Base-by-base conservation (phyloP, 2,329 filamentous ascomycete genomes). In the Aspergillus calidoustus region DNA sequence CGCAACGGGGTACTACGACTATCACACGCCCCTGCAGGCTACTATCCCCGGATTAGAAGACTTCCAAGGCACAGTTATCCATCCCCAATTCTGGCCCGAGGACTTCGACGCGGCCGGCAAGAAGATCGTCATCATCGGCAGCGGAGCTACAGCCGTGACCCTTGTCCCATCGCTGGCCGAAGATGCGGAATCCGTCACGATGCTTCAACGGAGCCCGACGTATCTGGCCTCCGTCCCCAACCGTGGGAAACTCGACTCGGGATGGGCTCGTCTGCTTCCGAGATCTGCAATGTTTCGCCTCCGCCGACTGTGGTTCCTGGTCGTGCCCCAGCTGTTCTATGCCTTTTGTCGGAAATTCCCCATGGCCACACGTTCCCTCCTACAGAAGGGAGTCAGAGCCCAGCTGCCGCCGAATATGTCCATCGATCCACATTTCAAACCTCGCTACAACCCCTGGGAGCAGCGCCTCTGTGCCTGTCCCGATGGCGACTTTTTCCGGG, bases 121-220 rank as follows among this genome's bases (percentile, higher is more conserved):
- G 75, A 83, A 84, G 30, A 81, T 93, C 31, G 82, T 91, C 51
- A 80, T 93, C 59, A 84, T 93, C 63, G 91, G 91, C 9, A 89
- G 85, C 13, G 91, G 91, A 3, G 91, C 91, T 3, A 94, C 91
- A 0, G 88, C 91, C 9, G 78, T 93, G 50, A 93, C 91, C 0
- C 80, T 95, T 0, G 71, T 94, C 4, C 91, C 91, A 0, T 83
- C 80, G 43, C 77, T 94, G 41, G 85, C 86, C 0, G 78, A 89
- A 47, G 85, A 83, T 34, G 90, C 89, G 2, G 77, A 74, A 3
- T 82, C 84, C 19, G 86, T 92, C 19, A 93, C 90, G 2, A 91
- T 93, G 85, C 82, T 94, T 4, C 91, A 94, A 76, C 86, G 91
- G 50, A 91, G 87, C 31, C 91, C 91, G 0, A 84, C 82, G 0